Evolutionary conservation across 257 asterid genomes (phyloP).

Genomic region (Penstemon newberryi): DNA sequence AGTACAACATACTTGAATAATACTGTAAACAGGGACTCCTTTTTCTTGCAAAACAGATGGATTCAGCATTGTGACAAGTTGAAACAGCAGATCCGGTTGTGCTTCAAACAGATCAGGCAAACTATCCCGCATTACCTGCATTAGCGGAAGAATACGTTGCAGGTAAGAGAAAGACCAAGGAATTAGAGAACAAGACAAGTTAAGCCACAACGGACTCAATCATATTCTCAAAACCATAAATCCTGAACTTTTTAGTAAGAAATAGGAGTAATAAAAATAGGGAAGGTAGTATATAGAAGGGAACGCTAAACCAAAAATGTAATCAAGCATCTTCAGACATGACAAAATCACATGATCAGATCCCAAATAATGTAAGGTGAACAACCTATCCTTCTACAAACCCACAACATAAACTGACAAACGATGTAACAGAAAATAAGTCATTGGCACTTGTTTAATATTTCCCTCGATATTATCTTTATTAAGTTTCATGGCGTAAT

Average conservation of each 20-base stretch:
- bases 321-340: constrained; percentile 13
- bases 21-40: constrained; percentile 91
- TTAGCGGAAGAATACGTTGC: constrained; percentile 4
- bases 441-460: background rate
- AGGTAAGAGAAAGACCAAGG: constrained; percentile 24
- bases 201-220: constrained; percentile 15
- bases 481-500: constrained; percentile 21
- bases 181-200: constrained; percentile 17
- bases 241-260: background rate
- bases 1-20: constrained; percentile 63
- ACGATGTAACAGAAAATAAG: constrained; percentile 20
- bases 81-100: constrained; percentile 91
- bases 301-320: background rate
- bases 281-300: background rate
- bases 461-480: constrained; percentile 3
- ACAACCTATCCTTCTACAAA: constrained; percentile 16
- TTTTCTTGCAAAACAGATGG: constrained; percentile 83
- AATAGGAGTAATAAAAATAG: background rate
- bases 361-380: constrained; percentile 2
- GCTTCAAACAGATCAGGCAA: constrained; percentile 97
- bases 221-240: background rate
- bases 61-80: constrained; percentile 94
- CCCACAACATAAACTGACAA: constrained; percentile 8
- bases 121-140: constrained; percentile 82
- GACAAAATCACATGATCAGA: background rate